Base-by-base conservation (phyloP, 1,284 basidiomycete genomes). In the Inonotus hispidus region DNA sequence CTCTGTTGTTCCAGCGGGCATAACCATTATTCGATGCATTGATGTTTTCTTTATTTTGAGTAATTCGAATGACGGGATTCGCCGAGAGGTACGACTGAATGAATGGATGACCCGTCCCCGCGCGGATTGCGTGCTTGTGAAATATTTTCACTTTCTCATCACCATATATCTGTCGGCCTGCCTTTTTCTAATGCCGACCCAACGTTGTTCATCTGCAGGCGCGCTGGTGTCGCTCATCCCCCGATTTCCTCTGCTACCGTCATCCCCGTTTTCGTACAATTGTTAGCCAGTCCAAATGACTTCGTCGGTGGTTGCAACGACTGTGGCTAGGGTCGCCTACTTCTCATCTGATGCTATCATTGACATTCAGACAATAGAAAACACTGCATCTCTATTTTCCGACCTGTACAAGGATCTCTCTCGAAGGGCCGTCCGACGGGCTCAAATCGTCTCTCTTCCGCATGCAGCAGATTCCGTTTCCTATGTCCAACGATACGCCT, bases 281-380 rank as follows among this genome's bases (percentile, higher is more conserved):
- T 4, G 32, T 8, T 32, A 8, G 32, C 3, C 32, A 4, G 32
- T 8, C 3, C 32, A 52, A 14, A 69, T 67, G 57, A 21, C 46
- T 13, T 52, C 59, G 47, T 57, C 62, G 62, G 61, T 67, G 59
- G 74, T 74, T 66, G 65, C 67, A 23, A 67, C 78, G 0, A 64
- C 73, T 52, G 88, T 91, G 56, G 79, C 85, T 55, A 83, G 87
- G 32, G 79, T 92, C 64, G 87, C 86, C 16, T 85, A 80, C 71
- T 74, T 88, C 39, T 76, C 84, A 29, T 89, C 89, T 10, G 87
- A 89, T 69, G 73, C 81, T 53, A 66, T 91, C 19, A 73, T 92
- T 58, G 79, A 88, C 67, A 79, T 82, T 0, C 77, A 79, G 50
- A 77, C 82, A 3, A 67, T 71, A 19, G 67, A 74, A 7, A 64